These are phyloP conservation scores for Xanthoceras sorbifolium DNA, from an alignment of 345 rosid species.

Conservation along the genomic window DNA sequence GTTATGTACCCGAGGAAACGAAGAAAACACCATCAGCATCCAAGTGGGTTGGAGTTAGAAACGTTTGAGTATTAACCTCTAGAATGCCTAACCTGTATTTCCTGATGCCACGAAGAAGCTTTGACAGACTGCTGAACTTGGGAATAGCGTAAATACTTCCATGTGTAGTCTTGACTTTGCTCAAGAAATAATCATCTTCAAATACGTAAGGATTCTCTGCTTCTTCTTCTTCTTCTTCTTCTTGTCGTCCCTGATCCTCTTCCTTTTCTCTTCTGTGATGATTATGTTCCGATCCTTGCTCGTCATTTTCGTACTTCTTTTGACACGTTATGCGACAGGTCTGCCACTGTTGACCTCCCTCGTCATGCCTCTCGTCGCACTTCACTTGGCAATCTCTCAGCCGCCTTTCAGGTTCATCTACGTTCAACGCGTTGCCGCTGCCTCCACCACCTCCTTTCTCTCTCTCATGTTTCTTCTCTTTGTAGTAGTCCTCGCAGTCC, in stretches of 20 bases:
- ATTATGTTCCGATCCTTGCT: too few relatives aligned
- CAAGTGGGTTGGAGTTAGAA: conserved; percentile 37
- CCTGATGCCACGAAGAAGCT: conserved; percentile 47
- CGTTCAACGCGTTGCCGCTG: too few relatives aligned
- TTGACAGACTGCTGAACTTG: conserved; percentile 38
- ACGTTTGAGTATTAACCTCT: conserved; percentile 37
- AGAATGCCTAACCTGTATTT: conserved; percentile 36
- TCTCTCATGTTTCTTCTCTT: conserved; percentile 17
- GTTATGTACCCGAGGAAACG: conserved; percentile 35
- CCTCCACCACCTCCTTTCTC: too few relatives aligned
- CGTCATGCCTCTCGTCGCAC: too few relatives aligned
- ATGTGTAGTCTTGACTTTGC: conserved; percentile 25
- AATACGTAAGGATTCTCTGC: conserved; percentile 44
- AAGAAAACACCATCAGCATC: conserved; percentile 46
- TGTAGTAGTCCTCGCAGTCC: conserved; percentile 39
- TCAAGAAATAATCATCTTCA: conserved; percentile 25
- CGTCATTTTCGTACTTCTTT: too few relatives aligned
- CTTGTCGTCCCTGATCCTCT: conserved; percentile 11
- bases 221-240: conserved; percentile 9
- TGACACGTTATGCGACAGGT: too few relatives aligned
- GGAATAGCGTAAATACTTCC: conserved; percentile 39
- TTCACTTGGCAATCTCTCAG: too few relatives aligned
- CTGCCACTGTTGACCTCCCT: too few relatives aligned
- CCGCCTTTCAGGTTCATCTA: too few relatives aligned
- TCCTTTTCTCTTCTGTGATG: too few relatives aligned